Base-by-base conservation (phyloP, 140 eudicot genomes). In the Senecio squalidus region DNA sequence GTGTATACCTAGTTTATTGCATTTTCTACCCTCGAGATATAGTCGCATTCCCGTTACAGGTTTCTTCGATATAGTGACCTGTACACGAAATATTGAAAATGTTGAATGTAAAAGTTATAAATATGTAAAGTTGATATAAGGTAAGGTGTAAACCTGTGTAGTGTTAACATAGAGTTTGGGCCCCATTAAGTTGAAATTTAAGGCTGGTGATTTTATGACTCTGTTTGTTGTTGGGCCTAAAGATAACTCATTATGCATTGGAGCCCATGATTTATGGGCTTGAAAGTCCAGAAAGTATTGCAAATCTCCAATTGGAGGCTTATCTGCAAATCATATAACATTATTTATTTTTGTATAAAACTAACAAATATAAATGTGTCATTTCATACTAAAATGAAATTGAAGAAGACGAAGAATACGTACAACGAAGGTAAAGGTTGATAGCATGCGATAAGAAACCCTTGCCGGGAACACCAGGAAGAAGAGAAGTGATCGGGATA, bases 361-460 rank as follows among this genome's bases (percentile, higher is more conserved):
- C 11, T 16, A 17, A 29, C 14, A 27, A 24, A 55, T 14, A 33
- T 4, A 36, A 38, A 20, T 10, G 16, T 23, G 6, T 54, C 2
- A 34, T 14, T 5, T 47, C 56, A 56, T 11, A 10, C 9, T 0
- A 10, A 2, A 31, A 0, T 2, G 10, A 25, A 60, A 15, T 22
- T 34, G 61, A 34, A n/a, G 43, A 2, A 13, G 16, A 55, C 13
- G 9, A 41, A 20, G 13, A 6, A 39, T 26, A 67, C 96, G 60
- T 80, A 93, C 96, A 84, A 2, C 99, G 84, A 47, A 93, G 95
- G 68, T 93, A 93, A 29, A 93, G 82, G 36, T 93, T 93, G 57
- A 93, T 93, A 54, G 99, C 99, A 59, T 93, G 99, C 0, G 95
- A 79, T 22, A 88, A 74, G 77, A 84, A 93, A 6, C 99, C 99